Evolutionary conservation across 1,284 basidiomycete genomes (phyloP).

Genomic region (Austroboletus sp.): DNA sequence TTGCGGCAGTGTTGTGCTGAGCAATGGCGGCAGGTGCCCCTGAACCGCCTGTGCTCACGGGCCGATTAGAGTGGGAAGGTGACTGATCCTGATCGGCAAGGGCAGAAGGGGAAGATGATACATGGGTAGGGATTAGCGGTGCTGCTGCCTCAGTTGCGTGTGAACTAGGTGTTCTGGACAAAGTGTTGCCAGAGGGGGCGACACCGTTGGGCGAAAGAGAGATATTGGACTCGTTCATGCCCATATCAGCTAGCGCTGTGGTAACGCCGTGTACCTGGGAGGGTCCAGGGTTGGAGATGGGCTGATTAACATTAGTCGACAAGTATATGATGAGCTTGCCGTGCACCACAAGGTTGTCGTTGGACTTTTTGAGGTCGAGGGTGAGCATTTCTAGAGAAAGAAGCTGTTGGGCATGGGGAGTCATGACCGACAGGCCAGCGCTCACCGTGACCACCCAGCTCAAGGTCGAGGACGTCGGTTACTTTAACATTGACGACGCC

Average conservation of each 20-base stretch:
- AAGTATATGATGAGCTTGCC: slow-evolving; percentile 88
- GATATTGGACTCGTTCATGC: slow-evolving; percentile 47
- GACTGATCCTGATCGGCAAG: slow-evolving; percentile 24
- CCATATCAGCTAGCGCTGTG: slow-evolving; percentile 53
- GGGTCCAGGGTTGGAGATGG: slow-evolving; percentile 70
- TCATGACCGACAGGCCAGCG: slow-evolving; percentile 8
- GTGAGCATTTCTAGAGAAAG: slow-evolving; percentile 73
- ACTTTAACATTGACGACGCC: slow-evolving; percentile 91
- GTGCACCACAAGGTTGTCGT: slow-evolving; percentile 82
- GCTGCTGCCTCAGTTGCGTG: slow-evolving; percentile 43
- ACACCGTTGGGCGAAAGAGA: slow-evolving; percentile 45
- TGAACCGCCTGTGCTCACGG: slow-evolving; percentile 25
- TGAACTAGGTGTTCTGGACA: slow-evolving; percentile 52
- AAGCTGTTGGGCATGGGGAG: slow-evolving; percentile 1
- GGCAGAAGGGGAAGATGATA: slow-evolving; percentile 23
- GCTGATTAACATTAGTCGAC: slow-evolving; percentile 73
- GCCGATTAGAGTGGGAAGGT: slow-evolving; percentile 20
- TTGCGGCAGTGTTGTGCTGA: slow-evolving; percentile 25
- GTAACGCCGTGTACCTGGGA: slow-evolving; percentile 53
- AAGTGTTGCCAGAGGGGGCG: slow-evolving; percentile 32
- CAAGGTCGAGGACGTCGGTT: slow-evolving; percentile 83
- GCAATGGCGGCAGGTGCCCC: slow-evolving; percentile 5
- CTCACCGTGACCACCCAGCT: slow-evolving; percentile 83
- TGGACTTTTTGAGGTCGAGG: slow-evolving; percentile 82
- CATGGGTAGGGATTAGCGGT: slow-evolving; percentile 34